Evolutionary conservation across 75 land plant species (phyloP), one percentile per base, ranked within the genome.

Genomic region (Cupressus sempervirens): DNA sequence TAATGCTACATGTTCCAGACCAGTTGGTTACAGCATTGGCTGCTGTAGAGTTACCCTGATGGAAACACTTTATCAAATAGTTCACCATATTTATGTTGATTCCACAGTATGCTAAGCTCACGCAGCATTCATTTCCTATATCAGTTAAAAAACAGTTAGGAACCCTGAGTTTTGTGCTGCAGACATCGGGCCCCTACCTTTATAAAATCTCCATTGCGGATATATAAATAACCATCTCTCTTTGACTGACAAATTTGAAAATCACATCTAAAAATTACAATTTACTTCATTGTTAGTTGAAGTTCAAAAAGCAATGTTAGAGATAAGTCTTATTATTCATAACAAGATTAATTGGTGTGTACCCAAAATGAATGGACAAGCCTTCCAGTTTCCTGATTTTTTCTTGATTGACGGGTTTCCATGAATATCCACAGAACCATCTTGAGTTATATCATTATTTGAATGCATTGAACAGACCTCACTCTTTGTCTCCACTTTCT

Each of bases 31-130:
- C 94, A 86, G 86, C 90, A 1, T 86, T 94, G 0, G 90, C 82
- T 16, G 96, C 93, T 10, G 50, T 56, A 7, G 89, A 88, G 84
- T 83, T 93, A 4, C 90, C 86, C 84, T 90, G 88, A 70, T 90
- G 76, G 32, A 94, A 88, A 52, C 84, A 82, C 15, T 81, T 34
- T 7, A 82, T 91, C 29, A 94, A 83, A 87, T 93, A 94, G 80
- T 85, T 87, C 77, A 93, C 93, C 81, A 94, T 58, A 80, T 91
- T 93, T 15, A 91, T 83, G 62, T 75, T 83, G 76, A 94, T 95
- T 40, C 96, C 97, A 90, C 93, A 95, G 85, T 94, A 97, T 82
- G 99, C 94, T 86, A 97, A 83, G 40, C 97, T 92, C 84, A 95
- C 99, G 82, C 94, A 97, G 65, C 91, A 88, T 89, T 96, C 98